Conservation (phyloP, 371 early-diverging fungal genomes). For the Racocetra persica region DNA sequence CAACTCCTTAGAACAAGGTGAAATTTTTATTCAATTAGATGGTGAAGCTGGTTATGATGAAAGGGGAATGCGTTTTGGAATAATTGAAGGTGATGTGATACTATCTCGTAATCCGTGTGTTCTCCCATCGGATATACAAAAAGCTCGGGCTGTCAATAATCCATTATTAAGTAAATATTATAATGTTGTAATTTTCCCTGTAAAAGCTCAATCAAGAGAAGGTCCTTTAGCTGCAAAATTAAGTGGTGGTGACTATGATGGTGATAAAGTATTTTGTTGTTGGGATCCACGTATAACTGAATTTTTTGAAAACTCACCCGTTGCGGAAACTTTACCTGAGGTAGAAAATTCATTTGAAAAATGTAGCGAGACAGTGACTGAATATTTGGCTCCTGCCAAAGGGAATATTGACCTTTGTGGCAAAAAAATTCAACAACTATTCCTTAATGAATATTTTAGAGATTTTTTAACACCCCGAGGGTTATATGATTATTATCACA, state of each 20-base stretch:
- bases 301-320: constrained; percentile 47
- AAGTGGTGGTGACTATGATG: constrained; percentile 64
- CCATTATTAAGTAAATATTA: constrained; percentile 52
- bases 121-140: constrained; percentile 56
- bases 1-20: constrained; percentile 48
- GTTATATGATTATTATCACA: constrained; percentile 56
- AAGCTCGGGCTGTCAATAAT: constrained; percentile 56
- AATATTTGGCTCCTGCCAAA: neutral
- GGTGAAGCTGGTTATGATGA: constrained; percentile 49
- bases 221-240: constrained; percentile 56
- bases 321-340: constrained; percentile 37
- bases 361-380: constrained; percentile 46
- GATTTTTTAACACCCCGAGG: constrained; percentile 50
- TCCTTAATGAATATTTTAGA: constrained; percentile 48
- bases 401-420: constrained; percentile 34
- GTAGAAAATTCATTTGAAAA: constrained; percentile 51
- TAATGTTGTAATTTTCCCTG: constrained; percentile 56
- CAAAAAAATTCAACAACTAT: constrained; percentile 46
- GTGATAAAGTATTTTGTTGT: constrained; percentile 62
- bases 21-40: constrained; percentile 56
- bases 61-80: constrained; percentile 50
- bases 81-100: constrained; percentile 55
- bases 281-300: constrained; percentile 59
- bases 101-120: constrained; percentile 59
- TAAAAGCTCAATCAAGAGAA: constrained; percentile 41